Percentiles rank a stretch among this genome's conserved stretches.
phyloP scores from a whole-genome alignment of 805 yeast species.

The Ascoidea tarda region DNA sequence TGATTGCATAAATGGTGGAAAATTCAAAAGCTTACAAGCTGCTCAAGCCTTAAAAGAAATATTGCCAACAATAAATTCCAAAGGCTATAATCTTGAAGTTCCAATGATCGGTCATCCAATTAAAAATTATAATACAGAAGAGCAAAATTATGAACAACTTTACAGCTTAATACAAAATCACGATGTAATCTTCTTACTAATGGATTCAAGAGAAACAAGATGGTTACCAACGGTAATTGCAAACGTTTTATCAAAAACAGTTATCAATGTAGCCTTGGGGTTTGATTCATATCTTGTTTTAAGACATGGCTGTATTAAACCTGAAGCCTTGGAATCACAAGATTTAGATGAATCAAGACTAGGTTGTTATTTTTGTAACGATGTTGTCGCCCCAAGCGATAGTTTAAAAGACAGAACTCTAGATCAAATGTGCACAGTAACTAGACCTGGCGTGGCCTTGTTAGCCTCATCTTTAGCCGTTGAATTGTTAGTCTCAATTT shows the following conservation, averaged over 20 bases:
- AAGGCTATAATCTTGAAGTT: conserved; percentile 56
- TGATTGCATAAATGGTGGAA: conserved; percentile 71
- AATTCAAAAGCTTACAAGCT: conserved; percentile 65
- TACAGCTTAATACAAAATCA: conserved; percentile 41
- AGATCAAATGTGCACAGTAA: conserved; percentile 98
- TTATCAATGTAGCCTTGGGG: conserved; percentile 88
- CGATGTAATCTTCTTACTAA: conserved; percentile 67
- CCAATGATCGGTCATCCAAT: conserved; percentile 96
- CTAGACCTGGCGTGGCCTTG: conserved; percentile 90
- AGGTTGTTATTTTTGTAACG: conserved; percentile 95
- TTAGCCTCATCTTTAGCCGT: conserved; percentile 80
- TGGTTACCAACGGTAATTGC: conserved; percentile 95
- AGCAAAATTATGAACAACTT: conserved; percentile 36
- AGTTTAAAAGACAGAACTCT: conserved; percentile 76
- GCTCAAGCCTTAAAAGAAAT: conserved; percentile 57
- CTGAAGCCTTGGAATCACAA: neutral
- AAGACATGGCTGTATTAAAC: conserved; percentile 61
- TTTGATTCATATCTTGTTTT: conserved; percentile 88
- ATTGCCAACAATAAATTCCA: conserved; percentile 61
- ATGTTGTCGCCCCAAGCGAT: conserved; percentile 87
- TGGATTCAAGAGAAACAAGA: conserved; percentile 92
- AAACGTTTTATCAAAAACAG: conserved; percentile 49
- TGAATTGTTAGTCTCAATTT: conserved; percentile 59
- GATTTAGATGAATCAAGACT: conserved; percentile 24
- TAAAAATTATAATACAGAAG: conserved; percentile 36